Evolutionary conservation across 208 protist species (phyloP).

Genomic region (Trypanosoma melophagium): DNA sequence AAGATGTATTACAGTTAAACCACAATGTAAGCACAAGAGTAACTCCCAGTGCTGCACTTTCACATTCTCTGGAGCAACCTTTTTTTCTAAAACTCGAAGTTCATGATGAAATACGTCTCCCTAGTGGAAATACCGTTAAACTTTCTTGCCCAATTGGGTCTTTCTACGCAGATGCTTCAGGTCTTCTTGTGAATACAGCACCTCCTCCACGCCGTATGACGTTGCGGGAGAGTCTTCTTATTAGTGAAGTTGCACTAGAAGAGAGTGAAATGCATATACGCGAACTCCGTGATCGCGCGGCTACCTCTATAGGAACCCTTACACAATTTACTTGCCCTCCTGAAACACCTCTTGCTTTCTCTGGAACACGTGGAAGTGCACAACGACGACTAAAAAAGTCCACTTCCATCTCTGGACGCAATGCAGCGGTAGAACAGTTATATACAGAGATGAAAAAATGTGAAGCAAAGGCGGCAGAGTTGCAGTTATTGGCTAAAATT

Average conservation of each 20-base stretch:
- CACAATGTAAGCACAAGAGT: conserved; percentile 3
- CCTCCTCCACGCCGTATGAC: conserved; percentile 14
- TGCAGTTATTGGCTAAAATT: conserved; percentile 21
- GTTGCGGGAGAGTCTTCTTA: conserved; percentile 3
- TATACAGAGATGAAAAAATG: not conserved
- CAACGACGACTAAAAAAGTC: conserved; percentile 1
- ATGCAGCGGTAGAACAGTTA: not conserved
- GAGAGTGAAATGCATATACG: conserved; percentile 15
- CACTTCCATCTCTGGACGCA: not conserved
- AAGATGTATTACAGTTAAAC: conserved; percentile 30
- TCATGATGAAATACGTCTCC: conserved; percentile 27
- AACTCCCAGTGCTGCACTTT: conserved; percentile 12
- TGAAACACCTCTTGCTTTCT: not conserved
- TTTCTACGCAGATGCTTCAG: conserved; percentile 18
- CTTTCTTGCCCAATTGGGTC: conserved; percentile 19
- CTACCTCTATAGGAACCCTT: not conserved
- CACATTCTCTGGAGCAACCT: conserved; percentile 18
- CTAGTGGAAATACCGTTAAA: conserved; percentile 9
- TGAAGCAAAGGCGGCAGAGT: conserved; percentile 17
- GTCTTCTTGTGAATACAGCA: conserved; percentile 8
- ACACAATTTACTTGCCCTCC: not conserved
- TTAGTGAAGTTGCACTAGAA: conserved; percentile 21
- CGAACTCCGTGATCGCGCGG: conserved; percentile 8
- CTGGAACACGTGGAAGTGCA: not conserved
- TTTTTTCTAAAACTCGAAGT: conserved; percentile 20